Evolutionary conservation across 192 early-diverging fungal genomes (phyloP), one percentile per base, ranked within the genome.

Genomic region (Podila verticillata): DNA sequence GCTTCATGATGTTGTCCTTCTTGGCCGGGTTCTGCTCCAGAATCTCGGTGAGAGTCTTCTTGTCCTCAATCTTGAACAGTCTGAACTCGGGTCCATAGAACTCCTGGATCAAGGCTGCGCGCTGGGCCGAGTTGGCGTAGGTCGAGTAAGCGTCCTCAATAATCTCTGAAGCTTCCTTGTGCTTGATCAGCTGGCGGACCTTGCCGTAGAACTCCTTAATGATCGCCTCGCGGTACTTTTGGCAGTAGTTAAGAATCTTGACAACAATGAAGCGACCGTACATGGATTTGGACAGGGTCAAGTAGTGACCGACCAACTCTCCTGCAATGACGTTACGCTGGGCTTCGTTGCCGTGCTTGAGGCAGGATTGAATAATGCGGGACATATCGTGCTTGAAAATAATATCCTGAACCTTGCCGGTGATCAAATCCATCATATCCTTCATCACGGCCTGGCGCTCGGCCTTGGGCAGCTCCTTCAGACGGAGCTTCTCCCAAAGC

Each of bases 351-450:
- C 96, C 97, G 84, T 95, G 86, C 84, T 99, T 98, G n/a, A 99
- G 69, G 70, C 91, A 92, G 22, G 93, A 93, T 81, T 99, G 96
- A 65, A 99, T 87, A 12, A 98, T 89, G 66, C 97, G 91, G 62
- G 93, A 94, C 82, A 95, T 94, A 77, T 99, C 97, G 90, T 97
- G 96, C 86, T 97, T 96, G 84, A 97, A 95, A 74, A 94, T 93
- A 47, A 98, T 81, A 82, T 97, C 95, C 67, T 91, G 87, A 59
- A 95, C 91, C 69, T 91, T 90, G 67, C 96, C 96, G 20, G 82
- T 82, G 58, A 97, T 87, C 48, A 95, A 61, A 10, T 63, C 87
- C 96, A 98, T 95, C 82, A 98, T 92, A 54, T 92, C 80, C 19
- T 83, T 84, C 93, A 98, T 94, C 32, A 92, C 82, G 35, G 64